A percentile compares a stretch with the other conserved stretches of the same genome.
Conservation (phyloP, 192 early-diverging fungal genomes). For the Coemansia sp. region DNA sequence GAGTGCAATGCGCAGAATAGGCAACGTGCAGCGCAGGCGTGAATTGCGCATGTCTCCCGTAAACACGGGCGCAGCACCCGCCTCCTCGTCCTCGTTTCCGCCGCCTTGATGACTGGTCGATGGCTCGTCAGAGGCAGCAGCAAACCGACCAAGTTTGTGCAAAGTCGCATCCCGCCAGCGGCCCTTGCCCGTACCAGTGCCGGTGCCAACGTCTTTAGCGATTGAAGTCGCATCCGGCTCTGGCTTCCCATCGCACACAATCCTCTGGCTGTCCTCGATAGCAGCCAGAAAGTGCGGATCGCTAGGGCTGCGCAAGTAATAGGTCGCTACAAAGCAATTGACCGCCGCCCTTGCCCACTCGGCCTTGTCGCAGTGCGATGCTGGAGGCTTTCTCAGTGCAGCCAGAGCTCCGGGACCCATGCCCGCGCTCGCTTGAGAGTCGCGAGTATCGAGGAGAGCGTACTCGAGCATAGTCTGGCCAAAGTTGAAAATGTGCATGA, state of each 20-base stretch:
- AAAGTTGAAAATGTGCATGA: conserved; percentile 19
- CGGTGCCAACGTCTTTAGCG: not conserved
- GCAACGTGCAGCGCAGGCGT: conserved; percentile 26
- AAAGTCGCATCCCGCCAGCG: not conserved
- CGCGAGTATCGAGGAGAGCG: not conserved
- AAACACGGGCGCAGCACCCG: not conserved
- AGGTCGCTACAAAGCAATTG: conserved; percentile 20
- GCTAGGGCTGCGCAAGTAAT: conserved; percentile 8
- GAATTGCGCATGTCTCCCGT: conserved; percentile 10
- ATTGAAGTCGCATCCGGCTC: not conserved
- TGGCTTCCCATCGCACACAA: not conserved
- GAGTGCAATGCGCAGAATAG: conserved; percentile 9
- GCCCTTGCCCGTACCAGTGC: not conserved
- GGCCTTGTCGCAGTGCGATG: not conserved
- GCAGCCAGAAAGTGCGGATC: conserved; percentile 36
- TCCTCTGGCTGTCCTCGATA: not conserved
- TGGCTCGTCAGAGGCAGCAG: not conserved
- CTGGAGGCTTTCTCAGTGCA: not conserved
- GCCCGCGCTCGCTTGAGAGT: not conserved
- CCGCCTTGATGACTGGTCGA: not conserved
- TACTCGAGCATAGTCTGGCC: not conserved
- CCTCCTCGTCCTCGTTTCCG: not conserved
- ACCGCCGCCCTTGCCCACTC: conserved; percentile 14
- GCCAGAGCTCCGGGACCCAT: not conserved
- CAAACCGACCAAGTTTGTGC: not conserved